Conservation (phyloP, 176 grass and related monocot species). For the Ampelocalamus luodianensis region DNA sequence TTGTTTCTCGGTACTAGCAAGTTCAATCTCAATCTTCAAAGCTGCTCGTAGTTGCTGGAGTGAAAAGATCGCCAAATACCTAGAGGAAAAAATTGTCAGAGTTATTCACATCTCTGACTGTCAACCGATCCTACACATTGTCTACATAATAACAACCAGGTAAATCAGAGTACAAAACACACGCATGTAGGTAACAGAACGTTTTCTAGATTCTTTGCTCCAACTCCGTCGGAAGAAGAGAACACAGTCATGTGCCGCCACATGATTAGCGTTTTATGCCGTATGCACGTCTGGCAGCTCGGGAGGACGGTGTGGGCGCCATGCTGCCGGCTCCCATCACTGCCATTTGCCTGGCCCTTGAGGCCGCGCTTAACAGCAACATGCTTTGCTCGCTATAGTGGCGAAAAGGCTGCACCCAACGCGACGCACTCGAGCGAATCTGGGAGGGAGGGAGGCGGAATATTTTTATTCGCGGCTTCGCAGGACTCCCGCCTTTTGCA, state of each 20-base stretch:
- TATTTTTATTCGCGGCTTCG: neutral
- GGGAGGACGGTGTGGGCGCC: constrained; percentile 2
- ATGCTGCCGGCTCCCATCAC: constrained; percentile 15
- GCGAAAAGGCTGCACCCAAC: neutral
- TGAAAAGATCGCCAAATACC: no score
- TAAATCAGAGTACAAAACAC: neutral
- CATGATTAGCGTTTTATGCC: neutral
- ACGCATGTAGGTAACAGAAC: no score
- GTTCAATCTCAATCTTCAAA: no score
- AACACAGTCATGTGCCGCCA: neutral
- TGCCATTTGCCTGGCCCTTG: neutral
- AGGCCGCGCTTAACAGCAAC: constrained; percentile 7
- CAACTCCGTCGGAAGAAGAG: neutral
- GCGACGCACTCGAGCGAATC: neutral
- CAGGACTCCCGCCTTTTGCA: neutral
- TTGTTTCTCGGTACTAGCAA: no score
- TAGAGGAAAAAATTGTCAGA: no score
- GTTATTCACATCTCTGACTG: no score
- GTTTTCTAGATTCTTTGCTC: neutral
- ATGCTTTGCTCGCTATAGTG: neutral
- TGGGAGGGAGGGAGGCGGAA: neutral
- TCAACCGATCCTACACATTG: no score
- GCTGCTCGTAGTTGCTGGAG: no score
- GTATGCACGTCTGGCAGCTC: neutral
- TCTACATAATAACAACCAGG: neutral